Conservation (phyloP, 345 rosid genomes). For the Streptanthus diversifolius region DNA sequence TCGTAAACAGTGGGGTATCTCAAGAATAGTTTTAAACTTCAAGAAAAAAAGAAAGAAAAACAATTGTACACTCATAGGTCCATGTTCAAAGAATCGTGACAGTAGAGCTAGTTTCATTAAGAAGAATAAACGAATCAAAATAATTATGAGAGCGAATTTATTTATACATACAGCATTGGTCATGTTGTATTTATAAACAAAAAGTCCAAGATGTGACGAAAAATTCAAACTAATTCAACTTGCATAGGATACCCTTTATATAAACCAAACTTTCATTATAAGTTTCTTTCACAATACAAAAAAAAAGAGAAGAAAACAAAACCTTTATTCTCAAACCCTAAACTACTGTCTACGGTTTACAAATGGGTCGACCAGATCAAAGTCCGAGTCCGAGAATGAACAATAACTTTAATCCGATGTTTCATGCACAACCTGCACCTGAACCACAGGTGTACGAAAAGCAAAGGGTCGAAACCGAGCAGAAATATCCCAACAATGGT, state of each 20-base stretch:
- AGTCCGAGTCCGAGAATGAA: constrained; percentile 14
- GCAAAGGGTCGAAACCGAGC: background rate
- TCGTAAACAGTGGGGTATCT: background rate
- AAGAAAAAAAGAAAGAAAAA: background rate
- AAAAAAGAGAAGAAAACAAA: background rate
- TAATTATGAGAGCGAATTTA: background rate
- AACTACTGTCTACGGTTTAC: background rate
- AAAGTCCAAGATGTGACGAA: constrained; percentile 2
- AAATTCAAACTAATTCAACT: constrained; percentile 15
- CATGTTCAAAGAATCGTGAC: constrained; percentile 12
- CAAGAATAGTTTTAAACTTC: background rate
- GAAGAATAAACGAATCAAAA: background rate
- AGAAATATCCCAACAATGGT: constrained; percentile 9
- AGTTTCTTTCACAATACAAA: background rate
- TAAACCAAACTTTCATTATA: constrained; percentile 13
- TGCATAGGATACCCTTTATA: constrained; percentile 3
- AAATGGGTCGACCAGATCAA: constrained; percentile 31
- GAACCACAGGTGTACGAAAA: constrained; percentile 10
- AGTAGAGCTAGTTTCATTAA: constrained; percentile 2
- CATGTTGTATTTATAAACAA: background rate
- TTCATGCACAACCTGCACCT: constrained; percentile 2
- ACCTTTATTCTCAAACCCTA: background rate
- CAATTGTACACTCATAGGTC: background rate
- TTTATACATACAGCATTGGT: background rate
- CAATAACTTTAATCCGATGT: constrained; percentile 22